A percentile compares a stretch with the other conserved stretches of the same genome.
phyloP scores from a whole-genome alignment of 129 eudicot genomes.

The Silybum marianum region DNA sequence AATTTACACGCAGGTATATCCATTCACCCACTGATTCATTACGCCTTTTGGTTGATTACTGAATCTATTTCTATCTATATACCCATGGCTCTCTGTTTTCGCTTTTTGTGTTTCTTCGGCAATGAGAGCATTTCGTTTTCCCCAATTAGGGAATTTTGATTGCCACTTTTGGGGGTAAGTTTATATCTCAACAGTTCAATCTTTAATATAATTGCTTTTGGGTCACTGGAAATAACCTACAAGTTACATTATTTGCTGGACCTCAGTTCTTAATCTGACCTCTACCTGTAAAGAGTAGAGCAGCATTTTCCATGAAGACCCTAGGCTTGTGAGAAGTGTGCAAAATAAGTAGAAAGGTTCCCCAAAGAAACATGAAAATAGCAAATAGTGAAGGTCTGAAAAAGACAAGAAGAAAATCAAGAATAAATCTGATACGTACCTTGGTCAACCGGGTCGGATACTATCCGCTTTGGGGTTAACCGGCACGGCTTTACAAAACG shows the following conservation, averaged over 20 bases:
- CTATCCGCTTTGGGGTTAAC: too few species aligned
- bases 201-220: not conserved
- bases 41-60: not conserved
- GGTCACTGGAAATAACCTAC: not conserved
- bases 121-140: not conserved
- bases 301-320: not conserved
- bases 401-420: too few species aligned
- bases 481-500: too few species aligned
- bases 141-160: conserved; percentile 15
- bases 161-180: conserved; percentile 12
- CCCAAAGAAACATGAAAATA: too few species aligned
- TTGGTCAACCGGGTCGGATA: too few species aligned
- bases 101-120: not conserved
- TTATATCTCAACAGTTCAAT: not conserved
- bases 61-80: not conserved
- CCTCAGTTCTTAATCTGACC: not conserved
- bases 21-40: not conserved
- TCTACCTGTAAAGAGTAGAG: too few species aligned
- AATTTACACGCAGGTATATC: conserved; percentile 29
- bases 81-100: not conserved
- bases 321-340: too few species aligned
- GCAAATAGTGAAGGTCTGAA: too few species aligned
- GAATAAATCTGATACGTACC: too few species aligned
- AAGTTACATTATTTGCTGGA: not conserved
- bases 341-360: too few species aligned